Evolutionary conservation across 768 basidiomycete species (phyloP).

Genomic region (Suillus weaverae): DNA sequence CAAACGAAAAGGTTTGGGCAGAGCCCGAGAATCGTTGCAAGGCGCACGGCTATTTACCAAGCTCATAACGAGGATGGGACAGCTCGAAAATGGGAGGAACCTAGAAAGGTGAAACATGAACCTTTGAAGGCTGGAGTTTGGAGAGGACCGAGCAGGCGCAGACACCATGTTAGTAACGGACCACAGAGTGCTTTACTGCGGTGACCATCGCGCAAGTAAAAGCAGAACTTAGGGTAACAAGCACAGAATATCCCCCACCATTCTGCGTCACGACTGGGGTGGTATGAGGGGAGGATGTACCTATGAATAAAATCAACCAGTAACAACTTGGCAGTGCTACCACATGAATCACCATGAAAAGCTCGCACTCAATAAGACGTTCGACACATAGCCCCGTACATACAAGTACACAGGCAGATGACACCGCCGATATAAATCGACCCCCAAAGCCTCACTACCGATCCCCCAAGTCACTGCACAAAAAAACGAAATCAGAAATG

Average conservation of each 20-base stretch:
- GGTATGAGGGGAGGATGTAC: neutral
- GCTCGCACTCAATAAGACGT: neutral
- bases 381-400: neutral
- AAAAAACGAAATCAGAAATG: neutral
- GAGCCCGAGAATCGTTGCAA: neutral
- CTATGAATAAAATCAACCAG: neutral
- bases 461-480: neutral
- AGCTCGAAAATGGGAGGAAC: neutral
- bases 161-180: neutral
- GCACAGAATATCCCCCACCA: neutral
- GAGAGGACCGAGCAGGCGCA: neutral
- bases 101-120: neutral
- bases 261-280: neutral
- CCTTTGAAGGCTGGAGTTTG: neutral
- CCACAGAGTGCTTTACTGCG: neutral
- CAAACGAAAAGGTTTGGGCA: neutral
- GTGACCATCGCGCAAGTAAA: neutral
- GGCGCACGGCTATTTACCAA: neutral
- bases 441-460: neutral
- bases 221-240: neutral
- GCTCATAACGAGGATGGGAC: neutral
- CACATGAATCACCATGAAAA: neutral
- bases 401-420: neutral
- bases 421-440: neutral
- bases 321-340: neutral